Evolutionary conservation across 306 rosid species (phyloP), one percentile per base, ranked within the genome.

Genomic region (Dicorynia guianensis): DNA sequence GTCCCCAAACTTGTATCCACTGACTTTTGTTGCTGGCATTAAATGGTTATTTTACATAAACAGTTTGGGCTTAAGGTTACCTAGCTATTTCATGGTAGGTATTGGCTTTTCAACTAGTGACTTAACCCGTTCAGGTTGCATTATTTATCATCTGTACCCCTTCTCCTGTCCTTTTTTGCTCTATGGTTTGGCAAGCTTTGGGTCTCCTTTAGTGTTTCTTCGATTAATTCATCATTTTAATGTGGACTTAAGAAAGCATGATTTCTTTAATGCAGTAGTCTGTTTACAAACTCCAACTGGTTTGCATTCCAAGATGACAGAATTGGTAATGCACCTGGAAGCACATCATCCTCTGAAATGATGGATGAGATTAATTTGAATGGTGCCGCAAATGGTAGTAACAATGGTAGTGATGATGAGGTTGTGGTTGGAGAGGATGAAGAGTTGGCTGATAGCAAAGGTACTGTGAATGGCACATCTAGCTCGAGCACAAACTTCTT

Each of bases 221-320:
- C 56, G 14, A 72, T 49, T 30, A 54, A 70, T 20, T 55, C 20
- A 63, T 46, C 38, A 63, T 67, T 47, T 73, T 39, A 65, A 59
- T 38, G 55, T 42, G 59, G 64, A 71, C 38, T 14, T 64, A 30
- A 58, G n/a, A 8, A 71, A 11, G 18, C 70, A 36, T 50, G 6
- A 30, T 80, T 79, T 83, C 44, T 74, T 71, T 62, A 34, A 30
- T 84, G 87, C 93, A 89, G 99, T 84, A 95, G 91, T 67, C 87
- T 95, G 64, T 95, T 92, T 80, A 95, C 97, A 9, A 92, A 95
- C 78, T 95, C 98, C 82, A 92, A 92, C 86, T 95, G 99, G 99
- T 95, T 95, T 77, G 93, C 97, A 0, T 95, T 90, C 90, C 96
- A 95, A 95, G 97, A 90, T 38, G 97, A 89, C 62, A 81, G 96